These are phyloP conservation scores for Colletotrichum ledebouriae DNA, from an alignment of 2,329 filamentous ascomycete species.

Conservation along the genomic window DNA sequence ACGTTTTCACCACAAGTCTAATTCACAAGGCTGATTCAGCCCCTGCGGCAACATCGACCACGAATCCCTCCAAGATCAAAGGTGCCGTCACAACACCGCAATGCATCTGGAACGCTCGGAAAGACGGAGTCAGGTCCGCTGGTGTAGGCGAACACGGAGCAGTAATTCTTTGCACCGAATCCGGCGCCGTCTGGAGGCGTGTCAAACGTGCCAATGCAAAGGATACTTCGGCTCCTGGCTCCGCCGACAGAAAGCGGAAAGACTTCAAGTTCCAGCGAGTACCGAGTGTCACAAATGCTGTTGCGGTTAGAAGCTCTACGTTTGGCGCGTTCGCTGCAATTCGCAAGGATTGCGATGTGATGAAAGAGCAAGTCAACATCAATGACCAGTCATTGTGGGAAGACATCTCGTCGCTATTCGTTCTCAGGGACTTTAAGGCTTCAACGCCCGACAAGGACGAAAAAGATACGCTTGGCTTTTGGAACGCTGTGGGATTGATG, in stretches of 20 bases:
- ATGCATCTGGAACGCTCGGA: slow-evolving; percentile 90
- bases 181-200: slow-evolving; percentile 92
- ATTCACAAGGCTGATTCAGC: slow-evolving; percentile 75
- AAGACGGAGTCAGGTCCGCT: slow-evolving; percentile 88
- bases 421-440: slow-evolving; percentile 72
- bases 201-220: slow-evolving; percentile 87
- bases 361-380: slow-evolving; percentile 77
- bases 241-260: slow-evolving; percentile 75
- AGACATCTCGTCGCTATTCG: slow-evolving; percentile 78
- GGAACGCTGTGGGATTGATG: slow-evolving; percentile 59
- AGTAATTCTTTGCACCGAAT: slow-evolving; percentile 92
- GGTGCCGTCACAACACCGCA: slow-evolving; percentile 83
- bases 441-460: slow-evolving; percentile 53
- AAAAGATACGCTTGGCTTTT: slow-evolving; percentile 58
- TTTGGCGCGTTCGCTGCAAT: slow-evolving; percentile 93
- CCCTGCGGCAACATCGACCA: slow-evolving; percentile 79
- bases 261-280: slow-evolving; percentile 97
- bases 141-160: slow-evolving; percentile 93
- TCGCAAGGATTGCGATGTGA: slow-evolving; percentile 86
- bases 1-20: slow-evolving; percentile 88
- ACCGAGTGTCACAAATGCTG: slow-evolving; percentile 86
- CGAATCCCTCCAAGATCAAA: slow-evolving; percentile 91
- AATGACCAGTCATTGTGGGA: slow-evolving; percentile 78
- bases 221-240: slow-evolving; percentile 64
- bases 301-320: slow-evolving; percentile 86